A percentile compares a stretch with the other conserved stretches of the same genome.
These are phyloP conservation scores for Zymoseptoria pseudotritici DNA, from an alignment of 2,329 filamentous ascomycete species.

Conservation along the genomic window DNA sequence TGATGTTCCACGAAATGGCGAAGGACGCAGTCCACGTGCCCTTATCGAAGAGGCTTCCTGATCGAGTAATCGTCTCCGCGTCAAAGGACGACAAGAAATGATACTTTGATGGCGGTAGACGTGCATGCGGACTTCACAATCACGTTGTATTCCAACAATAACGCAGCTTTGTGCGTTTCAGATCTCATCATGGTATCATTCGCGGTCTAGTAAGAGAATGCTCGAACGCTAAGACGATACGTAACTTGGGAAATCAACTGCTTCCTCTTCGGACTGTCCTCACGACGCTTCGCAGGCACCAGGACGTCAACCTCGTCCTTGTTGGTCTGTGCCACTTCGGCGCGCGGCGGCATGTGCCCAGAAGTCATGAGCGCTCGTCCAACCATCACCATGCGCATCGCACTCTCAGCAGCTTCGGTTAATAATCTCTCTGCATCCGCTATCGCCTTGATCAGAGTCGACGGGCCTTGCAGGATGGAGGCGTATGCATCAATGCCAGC, in stretches of 20 bases:
- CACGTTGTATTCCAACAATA: background rate
- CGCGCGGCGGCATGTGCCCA: background rate
- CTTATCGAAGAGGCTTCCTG: slow-evolving; percentile 3
- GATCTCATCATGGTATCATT: background rate
- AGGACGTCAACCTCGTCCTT: background rate
- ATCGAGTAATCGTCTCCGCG: background rate
- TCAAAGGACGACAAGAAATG: background rate
- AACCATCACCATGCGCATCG: slow-evolving; percentile 33
- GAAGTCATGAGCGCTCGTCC: slow-evolving; percentile 22
- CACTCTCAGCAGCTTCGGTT: slow-evolving; percentile 32
- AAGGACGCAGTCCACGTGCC: slow-evolving; percentile 19
- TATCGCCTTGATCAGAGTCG: slow-evolving; percentile 31
- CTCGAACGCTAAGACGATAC: background rate
- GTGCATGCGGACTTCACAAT: background rate
- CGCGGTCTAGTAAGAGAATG: background rate
- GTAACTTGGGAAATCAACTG: background rate
- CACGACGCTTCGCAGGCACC: background rate
- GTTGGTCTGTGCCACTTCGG: background rate
- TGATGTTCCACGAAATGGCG: slow-evolving; percentile 16
- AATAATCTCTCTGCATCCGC: slow-evolving; percentile 29
- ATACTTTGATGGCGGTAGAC: background rate
- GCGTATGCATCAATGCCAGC: slow-evolving; percentile 33
- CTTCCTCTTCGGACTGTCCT: background rate
- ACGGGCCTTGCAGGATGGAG: slow-evolving; percentile 30
- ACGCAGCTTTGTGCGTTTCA: background rate